These are phyloP conservation scores for Trichophyton verrucosum DNA, from an alignment of 2,329 filamentous ascomycete genomes.

Conservation along the genomic window DNA sequence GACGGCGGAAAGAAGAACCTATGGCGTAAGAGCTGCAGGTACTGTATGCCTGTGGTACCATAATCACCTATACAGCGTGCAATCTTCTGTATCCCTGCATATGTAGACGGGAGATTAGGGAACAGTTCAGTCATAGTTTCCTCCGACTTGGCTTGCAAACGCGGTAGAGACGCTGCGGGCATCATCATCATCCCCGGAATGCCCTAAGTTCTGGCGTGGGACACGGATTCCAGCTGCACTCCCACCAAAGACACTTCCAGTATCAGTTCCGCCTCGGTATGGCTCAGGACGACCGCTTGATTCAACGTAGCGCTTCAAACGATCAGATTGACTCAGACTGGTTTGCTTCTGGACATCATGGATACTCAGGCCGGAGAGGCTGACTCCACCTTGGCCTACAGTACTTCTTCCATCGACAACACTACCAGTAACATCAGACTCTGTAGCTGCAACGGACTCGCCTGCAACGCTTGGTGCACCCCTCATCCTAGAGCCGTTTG, in stretches of 20 bases:
- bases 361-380: slow-evolving; percentile 69
- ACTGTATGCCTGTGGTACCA: not conserved
- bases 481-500: slow-evolving; percentile 53
- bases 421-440: slow-evolving; percentile 72
- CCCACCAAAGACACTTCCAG: slow-evolving; percentile 53
- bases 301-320: slow-evolving; percentile 88
- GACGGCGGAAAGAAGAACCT: not conserved
- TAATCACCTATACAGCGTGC: not conserved
- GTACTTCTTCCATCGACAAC: slow-evolving; percentile 60
- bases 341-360: slow-evolving; percentile 58
- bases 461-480: slow-evolving; percentile 69
- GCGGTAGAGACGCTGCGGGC: slow-evolving; percentile 92
- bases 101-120: not conserved
- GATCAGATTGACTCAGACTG: slow-evolving; percentile 70
- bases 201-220: slow-evolving; percentile 32
- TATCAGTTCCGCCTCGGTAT: slow-evolving; percentile 41
- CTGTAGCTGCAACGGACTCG: slow-evolving; percentile 83
- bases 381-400: slow-evolving; percentile 66
- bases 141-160: slow-evolving; percentile 86
- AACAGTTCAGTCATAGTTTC: slow-evolving; percentile 45
- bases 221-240: slow-evolving; percentile 43
- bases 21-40: slow-evolving; percentile 1
- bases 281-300: slow-evolving; percentile 56
- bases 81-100: slow-evolving; percentile 4
- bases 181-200: slow-evolving; percentile 62